Evolutionary conservation across 495 filamentous ascomycete species (phyloP).

Genomic region (Aspergillus leporis): DNA sequence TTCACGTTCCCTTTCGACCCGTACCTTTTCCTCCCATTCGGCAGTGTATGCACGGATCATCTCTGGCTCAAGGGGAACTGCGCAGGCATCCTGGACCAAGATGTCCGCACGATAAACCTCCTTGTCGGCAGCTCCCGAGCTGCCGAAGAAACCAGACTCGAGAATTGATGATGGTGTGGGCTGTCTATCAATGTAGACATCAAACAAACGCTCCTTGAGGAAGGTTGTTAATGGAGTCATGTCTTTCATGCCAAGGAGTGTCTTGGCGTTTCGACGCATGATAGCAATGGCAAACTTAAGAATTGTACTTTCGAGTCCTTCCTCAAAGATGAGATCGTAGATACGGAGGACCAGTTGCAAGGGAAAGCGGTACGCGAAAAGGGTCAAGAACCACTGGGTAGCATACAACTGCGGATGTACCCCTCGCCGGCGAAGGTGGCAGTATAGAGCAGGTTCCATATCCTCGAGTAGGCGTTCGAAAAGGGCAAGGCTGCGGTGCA

Average conservation of each 20-base stretch:
- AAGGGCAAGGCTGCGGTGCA: constrained; percentile 91
- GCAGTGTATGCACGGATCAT: constrained; percentile 74
- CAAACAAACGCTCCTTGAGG: constrained; percentile 90
- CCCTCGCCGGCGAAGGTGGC: constrained; percentile 84
- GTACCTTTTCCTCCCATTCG: constrained; percentile 91
- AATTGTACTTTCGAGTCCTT: constrained; percentile 87
- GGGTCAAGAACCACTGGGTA: constrained; percentile 97
- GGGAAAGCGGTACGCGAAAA: constrained; percentile 99
- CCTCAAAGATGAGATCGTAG: constrained; percentile 94
- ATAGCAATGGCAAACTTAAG: constrained; percentile 91
- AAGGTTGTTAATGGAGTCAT: constrained; percentile 85
- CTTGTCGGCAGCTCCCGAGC: constrained; percentile 84
- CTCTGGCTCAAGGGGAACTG: constrained; percentile 80
- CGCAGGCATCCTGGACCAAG: constrained; percentile 90
- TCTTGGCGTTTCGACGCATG: constrained; percentile 86
- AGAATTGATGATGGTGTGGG: constrained; percentile 85
- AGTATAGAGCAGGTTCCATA: constrained; percentile 89
- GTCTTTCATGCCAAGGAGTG: constrained; percentile 83
- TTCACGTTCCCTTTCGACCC: constrained; percentile 75
- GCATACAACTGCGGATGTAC: constrained; percentile 93
- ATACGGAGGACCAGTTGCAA: constrained; percentile 94
- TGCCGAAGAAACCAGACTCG: constrained; percentile 97
- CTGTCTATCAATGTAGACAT: constrained; percentile 92
- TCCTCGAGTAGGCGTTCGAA: constrained; percentile 96
- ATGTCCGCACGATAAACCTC: constrained; percentile 94